Base-by-base conservation (phyloP, 768 basidiomycete species). In the Kondoa subrosea region DNA sequence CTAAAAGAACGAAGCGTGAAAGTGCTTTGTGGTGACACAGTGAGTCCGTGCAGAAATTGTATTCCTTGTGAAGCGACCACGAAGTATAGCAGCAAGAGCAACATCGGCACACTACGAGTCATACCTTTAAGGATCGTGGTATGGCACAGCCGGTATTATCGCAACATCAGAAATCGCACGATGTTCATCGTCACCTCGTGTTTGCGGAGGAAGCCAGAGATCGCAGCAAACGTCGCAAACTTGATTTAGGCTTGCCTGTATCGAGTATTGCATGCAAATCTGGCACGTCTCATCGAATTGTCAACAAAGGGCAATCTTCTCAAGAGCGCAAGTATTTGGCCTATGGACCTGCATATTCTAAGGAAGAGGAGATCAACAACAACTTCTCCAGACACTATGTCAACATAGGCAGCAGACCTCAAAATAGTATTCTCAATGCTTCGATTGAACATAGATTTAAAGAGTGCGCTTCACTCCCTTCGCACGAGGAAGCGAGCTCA, bases 311-410 rank as follows among this genome's bases (percentile, higher is more conserved):
- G 31, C 62, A 68, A 32, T 34, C 60, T 15, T 27, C 30, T 15
- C 32, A 68, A 30, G 16, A 34, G 17, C 50, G 60, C 29, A 58
- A 60, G 29, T 30, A 21, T n/a, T 27, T 27, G 4, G 67, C 67
- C 2, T 68, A 65, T 65, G 67, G 67, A 14, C 64, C 32, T n/a
- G 56, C 33, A 2, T 69, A 69, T 58, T 31, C 34, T 30, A 25
- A 34, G 1, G 50, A 67, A 21, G 93, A 99, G 75, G 93, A 99
- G 0, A 88, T 99, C 57, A 82, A 95, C 61, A 97, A 95, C 73
- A 92, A 99, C 78, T 91, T 92, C 75, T 89, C 87, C 0, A 86
- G 87, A 77, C 80, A 86, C 71, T 96, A 93, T 77, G 90, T 92
- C 34, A 86, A 89, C 73, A 83, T 87, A 1, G 92, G 91, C 12